phyloP scores from a whole-genome alignment of 176 grass and related monocot species.

The Areca catechu region DNA sequence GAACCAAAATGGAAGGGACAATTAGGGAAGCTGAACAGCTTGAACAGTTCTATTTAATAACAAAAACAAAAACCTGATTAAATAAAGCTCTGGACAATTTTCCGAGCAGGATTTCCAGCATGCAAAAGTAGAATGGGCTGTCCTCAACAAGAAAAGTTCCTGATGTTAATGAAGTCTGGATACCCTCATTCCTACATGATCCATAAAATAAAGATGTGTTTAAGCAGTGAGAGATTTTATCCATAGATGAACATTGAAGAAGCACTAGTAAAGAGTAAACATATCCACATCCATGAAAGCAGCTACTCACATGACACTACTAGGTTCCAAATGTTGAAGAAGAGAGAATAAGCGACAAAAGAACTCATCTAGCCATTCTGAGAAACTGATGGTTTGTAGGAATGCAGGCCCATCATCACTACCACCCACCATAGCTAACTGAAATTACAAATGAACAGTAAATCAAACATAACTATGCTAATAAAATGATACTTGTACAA shows the following conservation, averaged over 20 bases:
- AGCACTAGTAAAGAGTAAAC: background rate
- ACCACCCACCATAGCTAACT: slow-evolving; percentile 65
- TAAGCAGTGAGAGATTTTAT: too few species aligned
- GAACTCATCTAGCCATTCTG: slow-evolving; percentile 89
- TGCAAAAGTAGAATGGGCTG: slow-evolving; percentile 81
- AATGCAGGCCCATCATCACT: slow-evolving; percentile 45
- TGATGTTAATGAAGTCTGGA: slow-evolving; percentile 47
- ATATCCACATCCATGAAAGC: background rate
- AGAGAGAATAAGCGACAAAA: slow-evolving; percentile 84
- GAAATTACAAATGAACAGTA: slow-evolving; percentile 3
- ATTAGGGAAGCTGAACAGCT: too few species aligned
- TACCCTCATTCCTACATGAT: slow-evolving; percentile 68
- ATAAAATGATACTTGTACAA: background rate
- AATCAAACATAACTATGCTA: slow-evolving; percentile 5
- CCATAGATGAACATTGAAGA: slow-evolving; percentile 1
- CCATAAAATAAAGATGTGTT: slow-evolving; percentile 5
- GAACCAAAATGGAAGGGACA: too few species aligned
- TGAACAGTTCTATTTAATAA: too few species aligned
- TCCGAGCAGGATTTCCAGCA: slow-evolving; percentile 88
- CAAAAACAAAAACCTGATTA: slow-evolving; percentile 48
- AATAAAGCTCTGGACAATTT: slow-evolving; percentile 78
- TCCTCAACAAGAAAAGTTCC: slow-evolving; percentile 93
- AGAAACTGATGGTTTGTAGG: slow-evolving; percentile 55
- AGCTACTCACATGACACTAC: slow-evolving; percentile 68
- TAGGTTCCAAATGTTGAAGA: slow-evolving; percentile 86